Percentiles rank a stretch among this genome's conserved stretches.
These are phyloP conservation scores for Helotiales sp. DNA, from an alignment of 2,329 filamentous ascomycete species.

Conservation along the genomic window DNA sequence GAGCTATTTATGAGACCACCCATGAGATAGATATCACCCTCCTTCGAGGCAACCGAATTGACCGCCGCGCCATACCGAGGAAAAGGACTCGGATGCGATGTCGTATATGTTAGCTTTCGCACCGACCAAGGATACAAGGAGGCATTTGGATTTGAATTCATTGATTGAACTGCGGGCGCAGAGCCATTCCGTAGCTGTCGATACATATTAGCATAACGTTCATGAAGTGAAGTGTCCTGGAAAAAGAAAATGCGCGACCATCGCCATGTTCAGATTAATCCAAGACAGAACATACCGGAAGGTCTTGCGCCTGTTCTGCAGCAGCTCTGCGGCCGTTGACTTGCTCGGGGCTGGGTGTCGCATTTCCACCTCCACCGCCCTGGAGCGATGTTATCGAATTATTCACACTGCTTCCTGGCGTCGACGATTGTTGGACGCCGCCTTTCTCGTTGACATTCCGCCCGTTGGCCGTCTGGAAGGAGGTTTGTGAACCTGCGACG, in stretches of 20 bases:
- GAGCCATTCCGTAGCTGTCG: slow-evolving; percentile 55
- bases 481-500: slow-evolving; percentile 41
- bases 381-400: slow-evolving; percentile 68
- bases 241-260: not conserved
- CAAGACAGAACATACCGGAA: slow-evolving; percentile 39
- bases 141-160: slow-evolving; percentile 60
- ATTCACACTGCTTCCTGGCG: slow-evolving; percentile 52
- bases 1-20: slow-evolving; percentile 92
- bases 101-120: slow-evolving; percentile 80
- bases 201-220: not conserved
- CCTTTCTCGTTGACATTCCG: slow-evolving; percentile 50
- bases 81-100: slow-evolving; percentile 81
- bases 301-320: slow-evolving; percentile 35
- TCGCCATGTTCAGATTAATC: not conserved
- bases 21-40: slow-evolving; percentile 97
- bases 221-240: not conserved
- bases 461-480: slow-evolving; percentile 49
- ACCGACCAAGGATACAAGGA: slow-evolving; percentile 97
- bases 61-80: slow-evolving; percentile 96
- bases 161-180: slow-evolving; percentile 33
- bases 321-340: slow-evolving; percentile 58
- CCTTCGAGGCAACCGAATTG: slow-evolving; percentile 89
- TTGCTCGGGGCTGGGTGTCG: slow-evolving; percentile 41
- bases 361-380: slow-evolving; percentile 26
- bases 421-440: slow-evolving; percentile 64